These are phyloP conservation scores for Uronychia binucleata DNA, from an alignment of 73 alveolate species.

Conservation along the genomic window DNA sequence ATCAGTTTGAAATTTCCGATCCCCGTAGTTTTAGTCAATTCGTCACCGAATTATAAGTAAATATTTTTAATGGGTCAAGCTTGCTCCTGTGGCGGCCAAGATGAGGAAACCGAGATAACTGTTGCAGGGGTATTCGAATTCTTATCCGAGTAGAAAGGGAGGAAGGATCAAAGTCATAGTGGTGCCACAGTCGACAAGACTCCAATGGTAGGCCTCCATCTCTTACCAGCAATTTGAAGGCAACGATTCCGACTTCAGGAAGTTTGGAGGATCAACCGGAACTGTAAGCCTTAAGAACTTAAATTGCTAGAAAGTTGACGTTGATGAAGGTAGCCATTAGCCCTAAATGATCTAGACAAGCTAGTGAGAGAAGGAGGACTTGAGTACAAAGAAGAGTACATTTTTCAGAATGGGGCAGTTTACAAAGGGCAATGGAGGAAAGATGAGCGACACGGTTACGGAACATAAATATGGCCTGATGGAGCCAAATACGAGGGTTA, in stretches of 20 bases:
- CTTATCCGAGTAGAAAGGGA: neutral
- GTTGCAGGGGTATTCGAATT: neutral
- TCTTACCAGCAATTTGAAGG: neutral
- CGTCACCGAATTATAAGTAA: neutral
- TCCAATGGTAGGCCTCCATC: neutral
- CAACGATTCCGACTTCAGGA: neutral
- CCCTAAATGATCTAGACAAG: neutral
- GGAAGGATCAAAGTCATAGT: neutral
- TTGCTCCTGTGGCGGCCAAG: neutral
- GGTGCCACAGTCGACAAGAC: neutral
- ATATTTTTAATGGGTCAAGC: neutral
- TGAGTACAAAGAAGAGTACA: slow-evolving; percentile 29
- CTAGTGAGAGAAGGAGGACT: slow-evolving; percentile 9
- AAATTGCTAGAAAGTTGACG: neutral
- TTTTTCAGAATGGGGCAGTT: slow-evolving; percentile 48
- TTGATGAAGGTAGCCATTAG: neutral
- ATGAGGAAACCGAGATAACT: neutral
- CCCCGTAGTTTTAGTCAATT: neutral
- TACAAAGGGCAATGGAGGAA: slow-evolving; percentile 64
- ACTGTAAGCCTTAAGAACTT: neutral
- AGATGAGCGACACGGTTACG: slow-evolving; percentile 74
- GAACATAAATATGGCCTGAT: slow-evolving; percentile 70
- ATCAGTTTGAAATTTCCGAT: too few relatives aligned
- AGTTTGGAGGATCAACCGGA: neutral
- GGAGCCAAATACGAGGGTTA: slow-evolving; percentile 72